Evolutionary conservation across 148 eudicot species (phyloP).

Genomic region (Camellia sinensis): DNA sequence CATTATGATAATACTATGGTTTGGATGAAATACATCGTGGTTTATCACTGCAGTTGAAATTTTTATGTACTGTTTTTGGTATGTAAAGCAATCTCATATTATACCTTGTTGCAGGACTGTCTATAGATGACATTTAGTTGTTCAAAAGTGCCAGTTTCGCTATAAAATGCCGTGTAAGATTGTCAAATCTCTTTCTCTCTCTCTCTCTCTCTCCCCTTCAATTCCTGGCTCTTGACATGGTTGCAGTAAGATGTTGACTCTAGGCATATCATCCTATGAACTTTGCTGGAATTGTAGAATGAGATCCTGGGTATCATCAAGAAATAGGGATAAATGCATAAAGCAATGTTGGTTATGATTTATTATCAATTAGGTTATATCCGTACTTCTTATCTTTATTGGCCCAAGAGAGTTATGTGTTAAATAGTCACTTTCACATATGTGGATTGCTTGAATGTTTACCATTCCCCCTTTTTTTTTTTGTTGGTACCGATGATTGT

Average conservation of each 20-base stretch:
- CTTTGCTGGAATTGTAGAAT: not conserved
- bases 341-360: not conserved
- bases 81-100: not conserved
- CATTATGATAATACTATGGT: not conserved
- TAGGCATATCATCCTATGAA: not conserved
- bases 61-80: not conserved
- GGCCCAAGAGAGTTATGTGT: not conserved
- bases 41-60: not conserved
- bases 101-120: not conserved
- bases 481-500: not conserved
- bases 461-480: not conserved
- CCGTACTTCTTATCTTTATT: not conserved
- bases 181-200: not conserved
- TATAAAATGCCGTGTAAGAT: not conserved
- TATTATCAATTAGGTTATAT: not conserved
- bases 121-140: not conserved
- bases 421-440: not conserved
- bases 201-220: not conserved
- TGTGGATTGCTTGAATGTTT: too few species aligned
- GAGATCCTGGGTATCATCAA: not conserved
- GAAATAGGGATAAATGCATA: not conserved
- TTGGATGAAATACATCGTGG: conserved; percentile 1
- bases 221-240: not conserved
- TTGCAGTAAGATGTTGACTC: not conserved
- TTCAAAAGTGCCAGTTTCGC: not conserved